Evolutionary conservation across 192 early-diverging fungal species (phyloP).

Genomic region (Entomortierella parvispora): DNA sequence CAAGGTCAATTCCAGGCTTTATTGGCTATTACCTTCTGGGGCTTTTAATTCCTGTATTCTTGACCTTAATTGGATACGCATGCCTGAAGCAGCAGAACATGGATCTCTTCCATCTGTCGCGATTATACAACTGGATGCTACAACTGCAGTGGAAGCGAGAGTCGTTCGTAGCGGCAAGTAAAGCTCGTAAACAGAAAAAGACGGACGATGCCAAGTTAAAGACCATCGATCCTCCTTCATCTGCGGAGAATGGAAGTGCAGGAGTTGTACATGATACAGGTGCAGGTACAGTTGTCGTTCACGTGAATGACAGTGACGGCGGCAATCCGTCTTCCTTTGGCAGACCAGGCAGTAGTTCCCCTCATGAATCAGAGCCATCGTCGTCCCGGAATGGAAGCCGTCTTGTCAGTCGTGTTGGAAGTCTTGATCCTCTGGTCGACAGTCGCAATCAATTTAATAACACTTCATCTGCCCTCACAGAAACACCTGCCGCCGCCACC

Average conservation of each 20-base stretch:
- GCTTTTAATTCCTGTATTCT: conserved; percentile 53
- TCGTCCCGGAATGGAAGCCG: too few relatives aligned
- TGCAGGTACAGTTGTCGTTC: conserved; percentile 47
- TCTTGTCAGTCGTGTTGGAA: too few relatives aligned
- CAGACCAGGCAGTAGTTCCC: too few relatives aligned
- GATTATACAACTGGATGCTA: conserved; percentile 31
- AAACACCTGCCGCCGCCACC: not conserved
- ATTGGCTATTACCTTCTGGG: conserved; percentile 58
- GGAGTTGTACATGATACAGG: not conserved
- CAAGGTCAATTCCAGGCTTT: conserved; percentile 41
- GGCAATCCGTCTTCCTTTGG: not conserved
- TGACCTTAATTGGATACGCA: conserved; percentile 48
- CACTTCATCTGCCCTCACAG: too few relatives aligned
- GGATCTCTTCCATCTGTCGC: conserved; percentile 32
- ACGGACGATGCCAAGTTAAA: conserved; percentile 6
- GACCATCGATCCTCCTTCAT: conserved; percentile 18
- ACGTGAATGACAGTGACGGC: conserved; percentile 7
- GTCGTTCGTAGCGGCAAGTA: not conserved
- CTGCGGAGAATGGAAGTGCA: too few relatives aligned
- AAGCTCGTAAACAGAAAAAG: conserved; percentile 17
- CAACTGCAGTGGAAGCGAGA: conserved; percentile 12
- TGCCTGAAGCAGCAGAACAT: conserved; percentile 56
- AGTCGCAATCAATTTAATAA: too few relatives aligned
- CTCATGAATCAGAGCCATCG: too few relatives aligned
- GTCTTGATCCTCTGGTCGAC: too few relatives aligned